Evolutionary conservation across 2,329 filamentous ascomycete species (phyloP).

Genomic region (Colletotrichum salicis): DNA sequence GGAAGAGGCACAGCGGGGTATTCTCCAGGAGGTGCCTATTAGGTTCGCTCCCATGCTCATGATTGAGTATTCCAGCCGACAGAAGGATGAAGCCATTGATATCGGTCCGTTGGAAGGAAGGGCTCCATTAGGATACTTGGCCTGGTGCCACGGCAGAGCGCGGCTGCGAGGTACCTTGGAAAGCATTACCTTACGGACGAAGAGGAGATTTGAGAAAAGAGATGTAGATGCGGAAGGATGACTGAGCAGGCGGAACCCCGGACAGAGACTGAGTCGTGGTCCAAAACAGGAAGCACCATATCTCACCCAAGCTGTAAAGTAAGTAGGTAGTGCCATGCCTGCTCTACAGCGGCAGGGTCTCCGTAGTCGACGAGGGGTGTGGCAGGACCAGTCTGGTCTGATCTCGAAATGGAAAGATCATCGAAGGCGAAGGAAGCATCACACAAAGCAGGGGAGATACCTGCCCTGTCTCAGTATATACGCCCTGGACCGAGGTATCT

Average conservation of each 20-base stretch:
- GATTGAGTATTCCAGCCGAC: not conserved
- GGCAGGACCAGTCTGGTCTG: not conserved
- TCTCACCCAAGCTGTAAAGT: not conserved
- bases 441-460: not conserved
- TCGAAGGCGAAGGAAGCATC: constrained; percentile 2
- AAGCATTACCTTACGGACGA: not conserved
- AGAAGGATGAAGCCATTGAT: not conserved
- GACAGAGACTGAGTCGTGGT: not conserved
- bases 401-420: not conserved
- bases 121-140: too few species aligned
- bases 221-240: not conserved
- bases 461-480: not conserved
- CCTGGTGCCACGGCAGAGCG: not conserved
- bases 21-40: not conserved
- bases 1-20: not conserved
- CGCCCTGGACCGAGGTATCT: not conserved
- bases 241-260: not conserved
- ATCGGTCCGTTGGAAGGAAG: not conserved
- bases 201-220: not conserved
- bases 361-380: not conserved
- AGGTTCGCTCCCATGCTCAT: not conserved
- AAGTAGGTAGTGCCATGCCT: not conserved
- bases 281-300: not conserved
- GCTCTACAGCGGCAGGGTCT: not conserved
- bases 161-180: not conserved